Base-by-base conservation (phyloP, 257 asterid species). In the Plantago elongata region DNA sequence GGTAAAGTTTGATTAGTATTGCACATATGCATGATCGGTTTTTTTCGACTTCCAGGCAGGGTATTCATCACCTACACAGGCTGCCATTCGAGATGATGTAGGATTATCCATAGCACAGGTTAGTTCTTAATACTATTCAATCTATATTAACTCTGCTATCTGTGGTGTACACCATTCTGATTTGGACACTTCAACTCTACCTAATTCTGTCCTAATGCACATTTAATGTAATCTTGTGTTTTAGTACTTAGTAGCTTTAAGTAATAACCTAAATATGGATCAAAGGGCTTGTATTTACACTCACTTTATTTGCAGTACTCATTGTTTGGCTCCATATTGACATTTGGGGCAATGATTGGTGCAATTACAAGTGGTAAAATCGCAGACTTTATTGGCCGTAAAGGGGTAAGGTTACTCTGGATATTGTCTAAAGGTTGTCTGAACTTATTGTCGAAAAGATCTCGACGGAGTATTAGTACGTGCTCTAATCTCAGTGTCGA, bases 261-360 rank as follows among this genome's bases (percentile, higher is more conserved):
- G 54, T 49, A 49, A 22, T 15, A 16, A 49, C 15, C 54, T 49
- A 18, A n/a, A 49, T 18, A 13, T 49, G 17, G 40, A 49, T 49
- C 51, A 16, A 9, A n/a, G 2, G 54, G 14, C 10, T 11, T 64
- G 9, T 48, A 11, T 59, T 37, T 77, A 76, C 81, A 91, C 96
- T 91, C 40, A 7, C 40, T 34, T 34, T 47, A 12, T 60, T 29
- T 77, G 79, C 83, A 93, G 99, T 93, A 81, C 81, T 93, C 97
- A 22, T 71, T 89, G 68, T 93, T 93, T 70, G 99, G 99, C 64
- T 89, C 99, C 47, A 75, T 93, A 70, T 42, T 87, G 72, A 89
- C 96, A 13, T 87, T 93, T 65, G 99, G 99, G 54, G 97, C 96
- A 3, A 92, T 92, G 99, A 83, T 93, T 51, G 99, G 99, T 9